A percentile compares a stretch with the other conserved stretches of the same genome.
Evolutionary conservation across 2,329 filamentous ascomycete species (phyloP).

Genomic region (Neonectria neomacrospora): DNA sequence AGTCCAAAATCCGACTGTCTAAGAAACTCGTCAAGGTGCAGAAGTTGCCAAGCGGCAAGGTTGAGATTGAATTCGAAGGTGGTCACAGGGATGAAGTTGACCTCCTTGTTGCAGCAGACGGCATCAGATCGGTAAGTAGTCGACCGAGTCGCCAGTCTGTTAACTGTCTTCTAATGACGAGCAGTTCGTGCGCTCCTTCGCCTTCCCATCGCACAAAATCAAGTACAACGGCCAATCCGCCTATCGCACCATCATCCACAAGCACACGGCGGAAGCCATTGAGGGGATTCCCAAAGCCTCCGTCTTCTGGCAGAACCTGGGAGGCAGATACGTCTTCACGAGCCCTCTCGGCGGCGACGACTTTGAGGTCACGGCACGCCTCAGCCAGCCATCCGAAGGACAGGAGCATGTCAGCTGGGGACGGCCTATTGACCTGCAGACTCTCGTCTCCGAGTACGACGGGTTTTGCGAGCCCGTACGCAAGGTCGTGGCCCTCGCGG

Average conservation of each 20-base stretch:
- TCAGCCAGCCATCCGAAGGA: constrained; percentile 31
- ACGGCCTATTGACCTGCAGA: constrained; percentile 35
- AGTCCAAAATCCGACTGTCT: constrained; percentile 55
- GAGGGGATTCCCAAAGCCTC: constrained; percentile 45
- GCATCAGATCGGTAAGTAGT: constrained; percentile 60
- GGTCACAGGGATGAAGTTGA: constrained; percentile 53
- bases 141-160: not conserved
- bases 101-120: constrained; percentile 63
- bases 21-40: constrained; percentile 56
- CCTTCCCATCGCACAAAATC: constrained; percentile 56
- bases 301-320: constrained; percentile 48
- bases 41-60: constrained; percentile 50
- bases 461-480: constrained; percentile 48
- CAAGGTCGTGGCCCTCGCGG: constrained; percentile 43
- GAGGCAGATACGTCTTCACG: constrained; percentile 48
- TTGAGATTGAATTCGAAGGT: constrained; percentile 59
- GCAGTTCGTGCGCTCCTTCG: constrained; percentile 55
- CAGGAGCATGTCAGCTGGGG: constrained; percentile 48
- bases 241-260: constrained; percentile 48
- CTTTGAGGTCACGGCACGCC: constrained; percentile 48
- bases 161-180: not conserved
- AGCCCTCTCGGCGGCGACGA: constrained; percentile 49
- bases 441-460: constrained; percentile 39
- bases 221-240: constrained; percentile 54
- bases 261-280: constrained; percentile 39